Base-by-base conservation (phyloP, 2,329 filamentous ascomycete species). In the Exophiala viscosa region DNA sequence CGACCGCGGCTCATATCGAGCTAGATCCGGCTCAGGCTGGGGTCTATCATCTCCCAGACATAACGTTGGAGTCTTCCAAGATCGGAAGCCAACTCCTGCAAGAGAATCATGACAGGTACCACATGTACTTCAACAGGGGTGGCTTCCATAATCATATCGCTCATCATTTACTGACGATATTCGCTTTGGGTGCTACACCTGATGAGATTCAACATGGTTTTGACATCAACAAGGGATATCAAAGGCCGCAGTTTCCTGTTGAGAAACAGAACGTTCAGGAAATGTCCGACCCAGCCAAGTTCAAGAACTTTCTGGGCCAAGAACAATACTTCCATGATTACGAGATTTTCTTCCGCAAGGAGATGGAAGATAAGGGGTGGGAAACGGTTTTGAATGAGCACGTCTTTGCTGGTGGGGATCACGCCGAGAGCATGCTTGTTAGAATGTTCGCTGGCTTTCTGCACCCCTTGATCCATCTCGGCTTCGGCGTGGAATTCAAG, bases 401-500 rank as follows among this genome's bases (percentile, higher is more conserved):
- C 62, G 57, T 95, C 0, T 89, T 96, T 65, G 75, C 79, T 2
- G 80, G 79, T 2, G 80, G 85, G 50, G 78, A 83, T 39, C 71
- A 77, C 39, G 83, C 85, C 3, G 81, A 90, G 35, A 83, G 85
- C 56, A 73, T 96, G 75, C 71, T 91, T 2, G 74, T 76, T 1
- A 77, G 90, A 14, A 72, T 92, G 64, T 90, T 82, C 64, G 79
- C 78, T 73, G 82, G 85, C 1, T 79, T 89, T 59, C 63, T 88
- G 6, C 88, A 93, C 64, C 87, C 88, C 3, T 72, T 91, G 23
- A 90, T 95, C 56, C 87, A 93, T 67, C 77, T 92, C n/a, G 86
- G 88, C 53, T 90, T 88, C 64, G 89, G 87, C 9, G 67, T 95
- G 33, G 88, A 93, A 65, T 92, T 88, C 74, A 63, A 76, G 4